phyloP scores from a whole-genome alignment of 257 asterid species.

The Solanum corneliomulleri region DNA sequence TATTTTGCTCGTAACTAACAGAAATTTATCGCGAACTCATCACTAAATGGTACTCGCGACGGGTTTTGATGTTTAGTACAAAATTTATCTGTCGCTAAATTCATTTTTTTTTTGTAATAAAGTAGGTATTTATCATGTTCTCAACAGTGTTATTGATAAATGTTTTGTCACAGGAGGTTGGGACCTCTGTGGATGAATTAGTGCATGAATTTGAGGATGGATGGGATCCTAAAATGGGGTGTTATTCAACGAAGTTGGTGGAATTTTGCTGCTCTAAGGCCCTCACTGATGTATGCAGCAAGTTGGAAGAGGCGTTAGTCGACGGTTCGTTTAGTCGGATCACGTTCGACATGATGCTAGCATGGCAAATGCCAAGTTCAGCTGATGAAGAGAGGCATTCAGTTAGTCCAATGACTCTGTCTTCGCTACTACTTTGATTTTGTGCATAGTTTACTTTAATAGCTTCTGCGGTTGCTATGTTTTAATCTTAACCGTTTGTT shows the following conservation, averaged over 20 bases:
- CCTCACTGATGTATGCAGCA: conserved; percentile 32
- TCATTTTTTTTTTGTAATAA: too few relatives aligned
- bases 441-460: not conserved
- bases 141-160: not conserved
- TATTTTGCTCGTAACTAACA: too few relatives aligned
- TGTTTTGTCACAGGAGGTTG: conserved; percentile 30
- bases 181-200: conserved; percentile 33
- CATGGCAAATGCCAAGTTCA: conserved; percentile 69
- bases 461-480: not conserved
- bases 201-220: conserved; percentile 48
- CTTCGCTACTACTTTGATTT: not conserved
- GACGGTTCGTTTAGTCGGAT: conserved; percentile 61
- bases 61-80: too few relatives aligned
- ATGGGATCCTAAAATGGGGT: conserved; percentile 35
- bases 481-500: not conserved
- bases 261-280: conserved; percentile 64
- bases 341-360: conserved; percentile 92
- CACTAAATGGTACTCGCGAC: too few relatives aligned
- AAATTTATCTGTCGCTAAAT: too few relatives aligned
- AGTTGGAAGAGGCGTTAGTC: conserved; percentile 35
- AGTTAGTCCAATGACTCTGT: not conserved
- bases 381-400: conserved; percentile 30
- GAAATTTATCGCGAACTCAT: too few relatives aligned
- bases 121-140: too few relatives aligned
- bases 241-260: conserved; percentile 54